Evolutionary conservation across 345 rosid species (phyloP).

Genomic region (Pelargonium nanum): DNA sequence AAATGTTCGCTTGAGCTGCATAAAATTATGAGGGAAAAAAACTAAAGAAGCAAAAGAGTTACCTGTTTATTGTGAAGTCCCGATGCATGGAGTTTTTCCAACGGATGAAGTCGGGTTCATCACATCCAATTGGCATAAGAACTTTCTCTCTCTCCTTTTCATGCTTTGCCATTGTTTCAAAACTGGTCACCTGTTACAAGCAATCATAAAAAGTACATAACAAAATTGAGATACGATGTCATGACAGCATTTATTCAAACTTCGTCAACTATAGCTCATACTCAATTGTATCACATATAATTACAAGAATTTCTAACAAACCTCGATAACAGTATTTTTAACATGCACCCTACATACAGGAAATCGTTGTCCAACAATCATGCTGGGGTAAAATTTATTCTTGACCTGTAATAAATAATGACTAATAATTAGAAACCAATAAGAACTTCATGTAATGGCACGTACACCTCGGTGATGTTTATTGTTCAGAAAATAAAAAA

Average conservation of each 20-base stretch:
- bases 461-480: neutral
- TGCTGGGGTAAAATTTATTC: conserved; percentile 34
- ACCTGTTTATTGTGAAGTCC: conserved; percentile 96
- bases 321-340: conserved; percentile 62
- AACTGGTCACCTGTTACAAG: conserved; percentile 69
- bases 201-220: conserved; percentile 2
- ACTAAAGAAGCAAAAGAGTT: conserved; percentile 9
- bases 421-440: too few relatives aligned
- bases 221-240: conserved; percentile 8
- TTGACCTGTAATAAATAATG: conserved; percentile 32
- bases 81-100: conserved; percentile 78
- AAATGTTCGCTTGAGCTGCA: neutral
- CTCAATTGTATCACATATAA: neutral
- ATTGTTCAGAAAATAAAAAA: too few relatives aligned
- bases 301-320: conserved; percentile 15
- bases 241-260: neutral
- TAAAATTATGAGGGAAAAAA: neutral
- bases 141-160: conserved; percentile 25
- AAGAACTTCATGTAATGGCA: neutral
- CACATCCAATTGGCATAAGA: conserved; percentile 25
- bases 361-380: conserved; percentile 60
- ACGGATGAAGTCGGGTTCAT: conserved; percentile 40
- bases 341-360: conserved; percentile 72
- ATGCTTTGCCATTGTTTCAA: conserved; percentile 45
- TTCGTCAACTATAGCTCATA: neutral